These are phyloP conservation scores for Oxytropis ochrocephala DNA, from an alignment of 306 rosid species.

Conservation along the genomic window DNA sequence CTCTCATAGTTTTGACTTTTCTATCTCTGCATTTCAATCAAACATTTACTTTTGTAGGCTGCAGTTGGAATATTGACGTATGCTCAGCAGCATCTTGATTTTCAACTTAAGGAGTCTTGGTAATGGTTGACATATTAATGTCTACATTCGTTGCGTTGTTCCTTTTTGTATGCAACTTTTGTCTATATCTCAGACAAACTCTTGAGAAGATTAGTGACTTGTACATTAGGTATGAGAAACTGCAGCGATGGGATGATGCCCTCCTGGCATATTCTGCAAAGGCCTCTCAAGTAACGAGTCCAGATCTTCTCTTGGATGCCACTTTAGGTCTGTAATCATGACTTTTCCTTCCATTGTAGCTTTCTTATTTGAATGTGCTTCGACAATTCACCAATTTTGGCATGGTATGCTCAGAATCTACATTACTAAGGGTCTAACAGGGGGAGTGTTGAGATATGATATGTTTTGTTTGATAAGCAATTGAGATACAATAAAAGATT, in stretches of 20 bases:
- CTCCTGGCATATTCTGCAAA: conserved; percentile 87
- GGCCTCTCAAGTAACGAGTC: conserved; percentile 69
- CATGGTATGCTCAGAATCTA: neutral
- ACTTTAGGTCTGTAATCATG: conserved; percentile 60
- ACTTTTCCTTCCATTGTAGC: neutral
- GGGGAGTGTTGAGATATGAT: too few relatives aligned
- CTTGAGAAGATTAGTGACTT: conserved; percentile 8
- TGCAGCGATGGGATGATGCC: conserved; percentile 99
- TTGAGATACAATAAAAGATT: too few relatives aligned
- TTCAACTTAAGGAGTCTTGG: conserved; percentile 97
- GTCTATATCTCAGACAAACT: neutral
- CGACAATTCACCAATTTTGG: neutral
- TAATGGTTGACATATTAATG: conserved; percentile 24
- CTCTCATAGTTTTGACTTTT: conserved; percentile 10
- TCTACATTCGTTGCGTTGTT: neutral
- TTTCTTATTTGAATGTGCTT: neutral
- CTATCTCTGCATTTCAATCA: conserved; percentile 3
- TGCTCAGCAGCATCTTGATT: conserved; percentile 82
- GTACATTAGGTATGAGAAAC: conserved; percentile 78
- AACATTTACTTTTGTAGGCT: conserved; percentile 55
- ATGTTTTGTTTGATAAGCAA: too few relatives aligned
- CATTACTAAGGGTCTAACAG: too few relatives aligned
- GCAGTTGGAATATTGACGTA: conserved; percentile 93
- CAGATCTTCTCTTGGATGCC: conserved; percentile 55
- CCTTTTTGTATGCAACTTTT: neutral